Percentiles rank a stretch among this genome's conserved stretches.
Conservation (phyloP, 768 basidiomycete species). For the Epithele typhae region DNA sequence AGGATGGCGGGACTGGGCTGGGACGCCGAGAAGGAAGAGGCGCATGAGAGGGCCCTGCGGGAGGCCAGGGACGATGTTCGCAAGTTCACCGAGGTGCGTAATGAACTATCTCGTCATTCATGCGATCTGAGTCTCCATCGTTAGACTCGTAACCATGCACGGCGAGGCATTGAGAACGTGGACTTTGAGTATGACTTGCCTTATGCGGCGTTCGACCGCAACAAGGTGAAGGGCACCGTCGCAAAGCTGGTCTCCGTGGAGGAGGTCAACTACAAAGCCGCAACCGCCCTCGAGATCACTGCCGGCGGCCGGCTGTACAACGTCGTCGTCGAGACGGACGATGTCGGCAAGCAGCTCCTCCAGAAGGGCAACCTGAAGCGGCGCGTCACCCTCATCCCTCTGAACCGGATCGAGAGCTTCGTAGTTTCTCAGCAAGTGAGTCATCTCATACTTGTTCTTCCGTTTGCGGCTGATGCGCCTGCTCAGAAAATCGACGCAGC, state of each 20-base stretch:
- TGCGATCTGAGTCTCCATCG: too few relatives aligned
- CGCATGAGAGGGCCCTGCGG: conserved; percentile 45
- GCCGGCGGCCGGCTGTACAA: conserved; percentile 90
- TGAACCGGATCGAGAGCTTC: conserved; percentile 82
- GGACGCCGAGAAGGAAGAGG: conserved; percentile 70
- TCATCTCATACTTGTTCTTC: neutral
- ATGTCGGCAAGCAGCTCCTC: conserved; percentile 79
- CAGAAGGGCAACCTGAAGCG: conserved; percentile 75
- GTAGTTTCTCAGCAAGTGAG: conserved; percentile 46
- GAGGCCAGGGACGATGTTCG: conserved; percentile 52
- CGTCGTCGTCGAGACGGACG: conserved; percentile 90
- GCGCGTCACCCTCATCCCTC: conserved; percentile 88
- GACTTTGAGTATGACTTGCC: conserved; percentile 85
- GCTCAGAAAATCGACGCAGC: conserved; percentile 74
- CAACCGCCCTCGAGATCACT: conserved; percentile 90
- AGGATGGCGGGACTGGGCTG: conserved; percentile 63
- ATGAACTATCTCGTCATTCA: too few relatives aligned
- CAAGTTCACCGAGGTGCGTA: conserved; percentile 56
- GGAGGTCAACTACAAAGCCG: conserved; percentile 64
- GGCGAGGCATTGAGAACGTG: too few relatives aligned
- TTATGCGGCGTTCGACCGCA: conserved; percentile 72
- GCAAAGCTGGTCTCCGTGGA: conserved; percentile 82
- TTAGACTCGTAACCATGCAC: too few relatives aligned
- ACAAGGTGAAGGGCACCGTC: conserved; percentile 87
- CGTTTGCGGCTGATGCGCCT: neutral